phyloP scores from a whole-genome alignment of 768 basidiomycete genomes.

The Filobasidium floriforme region DNA sequence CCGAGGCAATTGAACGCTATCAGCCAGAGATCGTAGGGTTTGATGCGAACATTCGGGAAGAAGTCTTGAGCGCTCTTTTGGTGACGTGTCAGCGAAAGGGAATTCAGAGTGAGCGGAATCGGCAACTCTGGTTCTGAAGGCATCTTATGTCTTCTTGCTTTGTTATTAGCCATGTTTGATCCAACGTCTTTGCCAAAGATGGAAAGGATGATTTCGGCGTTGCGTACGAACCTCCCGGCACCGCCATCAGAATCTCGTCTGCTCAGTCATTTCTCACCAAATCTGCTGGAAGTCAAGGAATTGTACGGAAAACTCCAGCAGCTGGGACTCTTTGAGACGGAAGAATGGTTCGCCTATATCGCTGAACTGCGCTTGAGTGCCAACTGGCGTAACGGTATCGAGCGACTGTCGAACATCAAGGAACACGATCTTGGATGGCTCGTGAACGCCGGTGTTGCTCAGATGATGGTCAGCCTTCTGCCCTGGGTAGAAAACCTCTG shows the following conservation, averaged over 20 bases:
- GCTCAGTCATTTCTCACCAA: slow-evolving; percentile 73
- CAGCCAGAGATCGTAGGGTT: slow-evolving; percentile 37
- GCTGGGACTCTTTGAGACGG: slow-evolving; percentile 52
- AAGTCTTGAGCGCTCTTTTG: slow-evolving; percentile 53
- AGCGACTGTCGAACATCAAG: slow-evolving; percentile 52
- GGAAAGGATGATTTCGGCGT: slow-evolving; percentile 58
- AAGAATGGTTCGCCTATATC: slow-evolving; percentile 60
- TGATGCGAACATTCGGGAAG: slow-evolving; percentile 45
- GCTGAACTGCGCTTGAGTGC: slow-evolving; percentile 61
- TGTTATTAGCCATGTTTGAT: slow-evolving; percentile 67
- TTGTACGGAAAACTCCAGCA: slow-evolving; percentile 36
- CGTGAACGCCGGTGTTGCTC: slow-evolving; percentile 61
- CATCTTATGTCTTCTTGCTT: neutral
- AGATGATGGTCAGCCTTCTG: slow-evolving; percentile 72
- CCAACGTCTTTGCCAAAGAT: slow-evolving; percentile 88
- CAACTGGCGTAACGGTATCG: slow-evolving; percentile 52
- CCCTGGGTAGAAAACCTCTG: slow-evolving; percentile 77
- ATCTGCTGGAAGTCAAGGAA: slow-evolving; percentile 63
- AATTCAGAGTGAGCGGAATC: slow-evolving; percentile 53
- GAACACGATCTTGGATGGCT: slow-evolving; percentile 47
- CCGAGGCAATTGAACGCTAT: slow-evolving; percentile 51
- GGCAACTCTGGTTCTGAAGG: neutral
- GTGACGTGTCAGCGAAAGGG: slow-evolving; percentile 50
- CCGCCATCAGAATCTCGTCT: slow-evolving; percentile 31
- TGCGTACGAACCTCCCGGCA: slow-evolving; percentile 25